Conservation (phyloP, 352 stramenopile genomes). For the Labyrinthula sp. region DNA sequence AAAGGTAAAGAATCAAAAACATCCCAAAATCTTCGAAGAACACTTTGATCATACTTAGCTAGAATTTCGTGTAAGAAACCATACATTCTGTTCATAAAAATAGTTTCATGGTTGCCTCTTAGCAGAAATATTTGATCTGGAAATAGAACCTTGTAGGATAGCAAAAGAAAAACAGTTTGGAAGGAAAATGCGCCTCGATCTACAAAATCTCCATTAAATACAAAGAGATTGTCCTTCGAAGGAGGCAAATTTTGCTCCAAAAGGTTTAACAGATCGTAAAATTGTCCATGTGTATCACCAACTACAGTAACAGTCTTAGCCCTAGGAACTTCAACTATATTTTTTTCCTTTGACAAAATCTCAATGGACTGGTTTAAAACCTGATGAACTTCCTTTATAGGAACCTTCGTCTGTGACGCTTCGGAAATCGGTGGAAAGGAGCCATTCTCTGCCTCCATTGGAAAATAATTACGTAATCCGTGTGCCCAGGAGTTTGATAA, state of each 20-base stretch:
- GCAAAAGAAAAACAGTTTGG: constrained; percentile 62
- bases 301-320: constrained; percentile 57
- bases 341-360: no score
- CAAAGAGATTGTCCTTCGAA: constrained; percentile 62
- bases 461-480: no score
- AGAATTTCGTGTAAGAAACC: constrained; percentile 58
- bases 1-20: neutral
- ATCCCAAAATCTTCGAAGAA: neutral
- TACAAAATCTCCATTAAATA: constrained; percentile 90
- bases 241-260: constrained; percentile 72
- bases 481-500: no score
- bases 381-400: no score
- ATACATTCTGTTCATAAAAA: constrained; percentile 74
- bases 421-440: no score
- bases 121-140: constrained; percentile 64
- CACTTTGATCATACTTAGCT: constrained; percentile 43
- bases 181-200: constrained; percentile 64
- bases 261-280: constrained; percentile 76
- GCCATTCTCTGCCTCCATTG: no score
- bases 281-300: constrained; percentile 72
- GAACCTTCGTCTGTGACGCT: no score
- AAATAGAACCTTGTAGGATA: constrained; percentile 64
- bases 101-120: constrained; percentile 79
- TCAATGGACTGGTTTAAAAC: no score
- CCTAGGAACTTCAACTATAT: constrained; percentile 2